Evolutionary conservation across 805 yeast genomes (phyloP).

Genomic region (Yarrowia keelungensis): DNA sequence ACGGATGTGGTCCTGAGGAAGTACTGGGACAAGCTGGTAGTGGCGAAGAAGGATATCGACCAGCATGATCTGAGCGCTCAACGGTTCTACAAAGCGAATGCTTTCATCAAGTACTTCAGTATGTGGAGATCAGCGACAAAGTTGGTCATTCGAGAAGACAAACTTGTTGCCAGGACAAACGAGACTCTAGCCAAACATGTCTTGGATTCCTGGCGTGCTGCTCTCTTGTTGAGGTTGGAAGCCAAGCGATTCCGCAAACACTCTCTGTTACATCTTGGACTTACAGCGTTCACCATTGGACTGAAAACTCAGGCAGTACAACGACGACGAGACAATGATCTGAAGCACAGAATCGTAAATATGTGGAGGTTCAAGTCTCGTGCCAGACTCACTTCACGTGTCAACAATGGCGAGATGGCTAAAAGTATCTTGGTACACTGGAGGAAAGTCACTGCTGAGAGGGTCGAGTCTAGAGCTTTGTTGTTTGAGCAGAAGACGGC

Average conservation of each 20-base stretch:
- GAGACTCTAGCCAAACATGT: background rate
- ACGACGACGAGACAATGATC: slow-evolving; percentile 10
- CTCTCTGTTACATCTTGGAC: slow-evolving; percentile 15
- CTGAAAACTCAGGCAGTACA: slow-evolving; percentile 1
- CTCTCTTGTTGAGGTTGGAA: slow-evolving; percentile 7
- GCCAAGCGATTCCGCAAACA: slow-evolving; percentile 29
- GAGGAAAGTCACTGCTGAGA: slow-evolving; percentile 7
- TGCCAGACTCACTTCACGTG: slow-evolving; percentile 22
- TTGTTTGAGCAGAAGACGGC: slow-evolving; percentile 1
- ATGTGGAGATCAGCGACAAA: background rate
- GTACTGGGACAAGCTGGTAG: slow-evolving; percentile 3
- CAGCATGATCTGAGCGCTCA: background rate
- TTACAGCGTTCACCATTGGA: slow-evolving; percentile 1
- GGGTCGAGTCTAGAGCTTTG: background rate
- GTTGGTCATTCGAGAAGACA: background rate
- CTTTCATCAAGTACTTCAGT: slow-evolving; percentile 3
- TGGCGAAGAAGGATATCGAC: background rate
- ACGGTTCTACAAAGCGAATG: slow-evolving; percentile 15
- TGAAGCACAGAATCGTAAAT: slow-evolving; percentile 13
- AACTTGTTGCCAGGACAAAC: background rate
- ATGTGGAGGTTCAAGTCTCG: slow-evolving; percentile 36
- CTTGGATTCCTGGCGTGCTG: slow-evolving; percentile 6
- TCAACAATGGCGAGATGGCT: slow-evolving; percentile 21
- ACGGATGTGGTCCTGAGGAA: background rate
- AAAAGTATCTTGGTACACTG: slow-evolving; percentile 12